A percentile compares a stretch with the other conserved stretches of the same genome.
These are phyloP conservation scores for Brassica cretica DNA, from an alignment of 345 rosid species.

Conservation along the genomic window DNA sequence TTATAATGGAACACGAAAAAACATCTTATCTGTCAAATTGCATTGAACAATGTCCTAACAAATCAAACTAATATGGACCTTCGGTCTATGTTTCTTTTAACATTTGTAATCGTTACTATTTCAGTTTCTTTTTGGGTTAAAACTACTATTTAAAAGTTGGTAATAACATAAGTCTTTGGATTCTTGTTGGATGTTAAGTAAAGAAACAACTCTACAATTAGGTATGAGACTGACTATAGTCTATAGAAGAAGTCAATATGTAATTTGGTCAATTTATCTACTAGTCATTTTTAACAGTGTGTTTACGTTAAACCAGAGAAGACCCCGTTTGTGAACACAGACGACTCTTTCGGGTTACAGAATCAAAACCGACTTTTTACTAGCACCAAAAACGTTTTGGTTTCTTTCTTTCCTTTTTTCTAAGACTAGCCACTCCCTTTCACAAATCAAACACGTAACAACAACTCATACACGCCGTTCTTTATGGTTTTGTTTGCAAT, in stretches of 20 bases:
- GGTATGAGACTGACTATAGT: not conserved
- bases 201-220: not conserved
- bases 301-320: not conserved
- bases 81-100: not conserved
- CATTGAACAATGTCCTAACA: not conserved
- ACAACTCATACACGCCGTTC: no score
- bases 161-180: not conserved
- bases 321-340: not conserved
- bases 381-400: no score
- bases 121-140: not conserved
- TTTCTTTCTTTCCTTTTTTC: no score
- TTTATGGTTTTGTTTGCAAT: no score
- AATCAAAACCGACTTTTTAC: not conserved
- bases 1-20: not conserved
- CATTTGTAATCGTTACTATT: not conserved
- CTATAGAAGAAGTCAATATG: not conserved
- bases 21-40: conserved; percentile 7
- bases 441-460: not conserved
- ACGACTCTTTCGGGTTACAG: not conserved
- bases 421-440: not conserved
- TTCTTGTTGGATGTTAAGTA: not conserved
- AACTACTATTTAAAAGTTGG: not conserved
- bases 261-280: not conserved
- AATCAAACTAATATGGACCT: not conserved
- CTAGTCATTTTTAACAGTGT: not conserved